Evolutionary conservation across 331 rosid species (phyloP).

Genomic region (Rosa hybrid): DNA sequence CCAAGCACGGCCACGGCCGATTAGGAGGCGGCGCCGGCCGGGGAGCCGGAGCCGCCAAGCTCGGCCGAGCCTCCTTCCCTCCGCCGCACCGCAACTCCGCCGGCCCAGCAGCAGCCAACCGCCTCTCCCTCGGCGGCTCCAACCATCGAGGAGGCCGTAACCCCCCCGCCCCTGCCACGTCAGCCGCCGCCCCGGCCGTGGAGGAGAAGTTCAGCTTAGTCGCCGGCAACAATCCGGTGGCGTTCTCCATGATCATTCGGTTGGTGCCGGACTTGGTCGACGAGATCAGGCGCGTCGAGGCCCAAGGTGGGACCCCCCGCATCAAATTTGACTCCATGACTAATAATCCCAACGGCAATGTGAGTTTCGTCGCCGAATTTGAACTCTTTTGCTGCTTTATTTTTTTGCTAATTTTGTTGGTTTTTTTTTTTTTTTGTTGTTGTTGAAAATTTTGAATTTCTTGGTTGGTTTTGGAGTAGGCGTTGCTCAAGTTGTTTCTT

Average conservation of each 20-base stretch:
- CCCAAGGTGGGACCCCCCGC: conserved; percentile 76
- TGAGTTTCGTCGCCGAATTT: conserved; percentile 33
- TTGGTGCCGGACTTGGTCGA: conserved; percentile 85
- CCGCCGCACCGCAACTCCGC: conserved; percentile 49
- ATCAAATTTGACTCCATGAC: conserved; percentile 72
- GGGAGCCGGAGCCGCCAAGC: conserved; percentile 53
- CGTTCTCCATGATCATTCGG: conserved; percentile 79
- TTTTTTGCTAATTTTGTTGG: conserved; percentile 7
- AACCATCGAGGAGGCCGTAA: conserved; percentile 36
- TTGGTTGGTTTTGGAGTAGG: background rate
- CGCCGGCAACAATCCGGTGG: conserved; percentile 64
- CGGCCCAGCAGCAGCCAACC: conserved; percentile 21
- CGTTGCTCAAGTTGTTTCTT: background rate
- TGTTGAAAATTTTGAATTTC: background rate
- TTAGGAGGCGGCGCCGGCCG: conserved; percentile 44
- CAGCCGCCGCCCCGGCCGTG: conserved; percentile 42
- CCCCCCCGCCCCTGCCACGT: conserved; percentile 43
- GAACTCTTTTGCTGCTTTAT: conserved; percentile 6
- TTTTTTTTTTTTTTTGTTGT: background rate
- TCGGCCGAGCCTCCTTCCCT: conserved; percentile 51
- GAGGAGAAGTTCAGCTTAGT: conserved; percentile 81
- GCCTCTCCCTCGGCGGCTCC: conserved; percentile 55
- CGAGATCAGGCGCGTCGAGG: conserved; percentile 92
- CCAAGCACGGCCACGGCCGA: conserved; percentile 91
- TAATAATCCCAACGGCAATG: conserved; percentile 64